phyloP scores from a whole-genome alignment of 768 basidiomycete genomes.

The Lentinula guzmanii region DNA sequence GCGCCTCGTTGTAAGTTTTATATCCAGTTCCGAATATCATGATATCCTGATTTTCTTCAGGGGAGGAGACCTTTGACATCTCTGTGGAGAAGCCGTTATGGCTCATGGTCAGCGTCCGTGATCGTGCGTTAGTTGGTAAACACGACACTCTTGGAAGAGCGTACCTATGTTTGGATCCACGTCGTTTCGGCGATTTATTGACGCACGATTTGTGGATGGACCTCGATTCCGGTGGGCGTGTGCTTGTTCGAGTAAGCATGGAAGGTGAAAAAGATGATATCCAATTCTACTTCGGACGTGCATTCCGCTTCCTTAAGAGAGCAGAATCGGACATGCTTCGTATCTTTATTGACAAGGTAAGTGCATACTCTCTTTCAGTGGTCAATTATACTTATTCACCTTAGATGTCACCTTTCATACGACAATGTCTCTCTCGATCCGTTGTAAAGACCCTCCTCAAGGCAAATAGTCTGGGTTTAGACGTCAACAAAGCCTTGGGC shows the following conservation, averaged over 20 bases:
- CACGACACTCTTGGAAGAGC: conserved; percentile 89
- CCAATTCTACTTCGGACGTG: conserved; percentile 94
- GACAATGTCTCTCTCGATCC: conserved; percentile 72
- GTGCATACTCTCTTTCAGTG: conserved; percentile 9
- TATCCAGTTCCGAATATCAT: conserved; percentile 9
- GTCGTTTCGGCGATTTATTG: conserved; percentile 81
- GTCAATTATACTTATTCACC: not conserved
- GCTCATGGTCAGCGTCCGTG: conserved; percentile 94
- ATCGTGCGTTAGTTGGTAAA: conserved; percentile 86
- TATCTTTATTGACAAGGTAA: conserved; percentile 94
- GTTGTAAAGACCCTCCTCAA: conserved; percentile 79
- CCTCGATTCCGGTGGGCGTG: conserved; percentile 78
- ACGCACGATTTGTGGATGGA: conserved; percentile 91
- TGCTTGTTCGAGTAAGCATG: conserved; percentile 90
- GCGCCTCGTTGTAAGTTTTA: conserved; percentile 77
- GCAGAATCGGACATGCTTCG: conserved; percentile 95
- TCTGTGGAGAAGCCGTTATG: conserved; percentile 92
- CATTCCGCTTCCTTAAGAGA: conserved; percentile 88
- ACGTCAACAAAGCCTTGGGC: conserved; percentile 88
- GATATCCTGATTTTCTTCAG: conserved; percentile 28
- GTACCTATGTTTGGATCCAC: conserved; percentile 89
- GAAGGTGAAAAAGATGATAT: conserved; percentile 99
- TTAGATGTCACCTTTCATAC: conserved; percentile 92
- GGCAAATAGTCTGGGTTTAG: conserved; percentile 45
- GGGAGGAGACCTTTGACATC: conserved; percentile 97